Percentiles rank a stretch among this genome's conserved stretches.
Evolutionary conservation across 2,329 filamentous ascomycete species (phyloP).

Genomic region (Trichoderma sp.): DNA sequence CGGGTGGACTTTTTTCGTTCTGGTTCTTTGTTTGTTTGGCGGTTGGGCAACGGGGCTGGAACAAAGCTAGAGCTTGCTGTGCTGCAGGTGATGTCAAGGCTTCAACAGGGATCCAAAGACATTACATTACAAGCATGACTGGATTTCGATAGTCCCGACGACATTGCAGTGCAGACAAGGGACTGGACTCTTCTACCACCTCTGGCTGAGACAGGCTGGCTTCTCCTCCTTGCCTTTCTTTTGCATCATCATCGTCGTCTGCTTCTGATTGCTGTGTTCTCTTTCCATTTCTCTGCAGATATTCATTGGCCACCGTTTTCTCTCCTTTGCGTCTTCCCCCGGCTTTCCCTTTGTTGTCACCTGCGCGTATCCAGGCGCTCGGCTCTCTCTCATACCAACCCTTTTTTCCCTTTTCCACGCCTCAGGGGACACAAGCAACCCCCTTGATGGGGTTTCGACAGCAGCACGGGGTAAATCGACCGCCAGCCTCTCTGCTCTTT

Average conservation of each 20-base stretch:
- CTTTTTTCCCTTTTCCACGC: background rate
- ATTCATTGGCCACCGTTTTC: background rate
- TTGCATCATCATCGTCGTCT: background rate
- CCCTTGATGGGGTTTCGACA: background rate
- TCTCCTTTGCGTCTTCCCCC: background rate
- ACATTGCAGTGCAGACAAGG: no score
- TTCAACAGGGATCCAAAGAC: background rate
- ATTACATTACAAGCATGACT: background rate
- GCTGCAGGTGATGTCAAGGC: slow-evolving; percentile 14
- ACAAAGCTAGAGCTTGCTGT: no score
- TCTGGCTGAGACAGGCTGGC: no score
- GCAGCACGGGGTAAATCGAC: background rate
- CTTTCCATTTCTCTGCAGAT: background rate
- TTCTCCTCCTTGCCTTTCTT: background rate
- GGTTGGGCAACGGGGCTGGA: slow-evolving; percentile 16
- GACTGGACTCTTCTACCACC: no score
- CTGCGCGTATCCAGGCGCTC: background rate
- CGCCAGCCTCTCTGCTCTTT: slow-evolving; percentile 1
- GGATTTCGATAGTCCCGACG: no score
- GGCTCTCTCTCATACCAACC: slow-evolving; percentile 14
- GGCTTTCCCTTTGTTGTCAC: background rate
- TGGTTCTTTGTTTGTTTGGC: background rate
- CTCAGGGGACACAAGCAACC: background rate
- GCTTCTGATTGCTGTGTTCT: background rate
- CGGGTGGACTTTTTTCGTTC: background rate